These are phyloP conservation scores for Athelia sp. DNA, from an alignment of 1,284 basidiomycete species.

Conservation along the genomic window DNA sequence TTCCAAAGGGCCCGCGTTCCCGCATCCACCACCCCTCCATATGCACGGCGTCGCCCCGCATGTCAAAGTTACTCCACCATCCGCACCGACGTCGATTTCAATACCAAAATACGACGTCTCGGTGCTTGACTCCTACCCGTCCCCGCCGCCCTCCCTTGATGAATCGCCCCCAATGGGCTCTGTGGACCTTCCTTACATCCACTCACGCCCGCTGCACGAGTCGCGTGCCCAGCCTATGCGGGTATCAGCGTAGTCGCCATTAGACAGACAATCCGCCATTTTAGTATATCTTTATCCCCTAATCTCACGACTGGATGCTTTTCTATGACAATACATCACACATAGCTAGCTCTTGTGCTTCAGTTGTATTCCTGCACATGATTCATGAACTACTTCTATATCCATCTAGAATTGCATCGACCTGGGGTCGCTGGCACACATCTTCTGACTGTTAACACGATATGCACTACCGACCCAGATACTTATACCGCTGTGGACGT, in stretches of 20 bases:
- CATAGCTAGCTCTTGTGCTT: neutral
- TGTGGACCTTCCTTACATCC: constrained; percentile 10
- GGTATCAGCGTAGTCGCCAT: neutral
- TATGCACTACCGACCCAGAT: too few relatives aligned
- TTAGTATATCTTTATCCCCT: constrained; percentile 1
- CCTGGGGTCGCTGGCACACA: too few relatives aligned
- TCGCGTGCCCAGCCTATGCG: neutral
- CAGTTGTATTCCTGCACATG: constrained; percentile 1
- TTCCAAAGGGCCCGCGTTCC: constrained; percentile 7
- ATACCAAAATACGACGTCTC: constrained; percentile 17
- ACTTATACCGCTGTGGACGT: too few relatives aligned
- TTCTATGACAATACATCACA: too few relatives aligned
- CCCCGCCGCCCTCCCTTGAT: constrained; percentile 69
- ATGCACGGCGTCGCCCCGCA: constrained; percentile 9
- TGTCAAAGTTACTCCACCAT: neutral
- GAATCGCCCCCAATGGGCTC: constrained; percentile 43
- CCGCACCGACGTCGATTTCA: neutral
- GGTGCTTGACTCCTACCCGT: constrained; percentile 62
- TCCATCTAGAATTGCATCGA: constrained; percentile 29
- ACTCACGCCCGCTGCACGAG: neutral
- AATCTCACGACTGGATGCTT: neutral
- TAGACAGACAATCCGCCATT: neutral
- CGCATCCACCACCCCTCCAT: constrained; percentile 17
- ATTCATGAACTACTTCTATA: constrained; percentile 37
- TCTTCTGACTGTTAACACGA: too few relatives aligned